These are phyloP conservation scores for Syzygium oleosum DNA, from an alignment of 345 rosid genomes.

Conservation along the genomic window DNA sequence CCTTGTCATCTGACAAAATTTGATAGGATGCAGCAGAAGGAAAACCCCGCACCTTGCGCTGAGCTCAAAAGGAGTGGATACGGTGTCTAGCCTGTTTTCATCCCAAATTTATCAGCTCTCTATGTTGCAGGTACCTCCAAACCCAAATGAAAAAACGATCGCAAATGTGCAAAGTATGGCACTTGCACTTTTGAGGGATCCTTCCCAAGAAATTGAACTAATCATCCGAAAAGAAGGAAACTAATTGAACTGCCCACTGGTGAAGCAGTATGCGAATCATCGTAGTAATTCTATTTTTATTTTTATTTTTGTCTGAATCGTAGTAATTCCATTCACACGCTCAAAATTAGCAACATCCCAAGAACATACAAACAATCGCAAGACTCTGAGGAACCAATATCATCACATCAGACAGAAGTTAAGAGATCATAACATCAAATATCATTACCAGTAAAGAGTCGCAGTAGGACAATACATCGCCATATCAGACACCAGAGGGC, in stretches of 20 bases:
- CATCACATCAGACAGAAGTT: background rate
- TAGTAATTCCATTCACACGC: no score
- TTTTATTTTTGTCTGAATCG: no score
- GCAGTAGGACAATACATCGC: background rate
- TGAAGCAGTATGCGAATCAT: background rate
- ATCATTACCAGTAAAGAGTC: background rate
- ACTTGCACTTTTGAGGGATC: background rate
- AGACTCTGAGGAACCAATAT: background rate
- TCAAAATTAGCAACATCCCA: background rate
- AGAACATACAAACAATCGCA: background rate
- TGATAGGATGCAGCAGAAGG: background rate
- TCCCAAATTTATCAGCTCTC: background rate
- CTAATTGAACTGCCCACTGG: background rate
- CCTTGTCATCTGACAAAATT: background rate
- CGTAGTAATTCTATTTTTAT: no score
- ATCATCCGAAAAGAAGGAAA: background rate
- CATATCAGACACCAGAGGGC: background rate
- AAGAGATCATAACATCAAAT: background rate
- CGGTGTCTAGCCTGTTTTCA: background rate
- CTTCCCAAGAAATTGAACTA: background rate
- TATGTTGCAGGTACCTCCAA: background rate
- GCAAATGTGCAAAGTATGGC: background rate
- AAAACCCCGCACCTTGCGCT: background rate
- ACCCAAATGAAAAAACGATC: background rate
- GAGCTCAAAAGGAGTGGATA: background rate